Percentiles rank a stretch among this genome's conserved stretches.
phyloP scores from a whole-genome alignment of 192 early-diverging fungal species.

The Coemansia sp. region DNA sequence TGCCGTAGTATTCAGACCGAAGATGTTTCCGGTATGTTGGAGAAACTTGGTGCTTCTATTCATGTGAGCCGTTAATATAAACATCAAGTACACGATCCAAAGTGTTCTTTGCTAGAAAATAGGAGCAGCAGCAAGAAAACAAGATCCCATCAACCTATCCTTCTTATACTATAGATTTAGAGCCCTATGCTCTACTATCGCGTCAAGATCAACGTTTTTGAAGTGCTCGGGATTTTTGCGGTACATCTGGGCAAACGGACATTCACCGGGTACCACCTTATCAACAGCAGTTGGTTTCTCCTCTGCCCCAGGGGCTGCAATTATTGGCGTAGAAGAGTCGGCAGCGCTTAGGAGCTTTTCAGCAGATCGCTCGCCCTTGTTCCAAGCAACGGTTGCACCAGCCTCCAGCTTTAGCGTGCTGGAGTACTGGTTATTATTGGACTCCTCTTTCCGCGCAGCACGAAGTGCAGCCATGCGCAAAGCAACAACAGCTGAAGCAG shows the following conservation, averaged over 20 bases:
- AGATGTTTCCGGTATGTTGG: too few species aligned
- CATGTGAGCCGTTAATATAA: too few species aligned
- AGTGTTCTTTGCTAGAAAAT: background rate
- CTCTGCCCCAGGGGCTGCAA: background rate
- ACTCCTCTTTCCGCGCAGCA: constrained; percentile 12
- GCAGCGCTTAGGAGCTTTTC: background rate
- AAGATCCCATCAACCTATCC: background rate
- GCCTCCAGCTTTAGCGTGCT: constrained; percentile 29
- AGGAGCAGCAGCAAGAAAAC: background rate
- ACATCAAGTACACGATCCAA: background rate
- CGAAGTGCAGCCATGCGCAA: constrained; percentile 33
- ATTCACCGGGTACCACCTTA: constrained; percentile 28
- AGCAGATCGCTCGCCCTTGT: background rate
- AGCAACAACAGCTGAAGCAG: background rate
- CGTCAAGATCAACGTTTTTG: constrained; percentile 31
- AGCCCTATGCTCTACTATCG: constrained; percentile 27
- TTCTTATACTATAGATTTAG: constrained; percentile 18
- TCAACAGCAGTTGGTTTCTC: background rate
- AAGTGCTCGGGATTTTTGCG: constrained; percentile 44
- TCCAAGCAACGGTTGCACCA: constrained; percentile 19
- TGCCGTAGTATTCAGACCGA: too few species aligned
- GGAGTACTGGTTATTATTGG: constrained; percentile 11
- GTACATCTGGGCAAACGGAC: constrained; percentile 54
- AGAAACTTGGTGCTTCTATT: too few species aligned
- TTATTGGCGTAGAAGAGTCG: background rate